These are phyloP conservation scores for Penicillium sp. DNA, from an alignment of 2,329 filamentous ascomycete genomes.

Conservation along the genomic window DNA sequence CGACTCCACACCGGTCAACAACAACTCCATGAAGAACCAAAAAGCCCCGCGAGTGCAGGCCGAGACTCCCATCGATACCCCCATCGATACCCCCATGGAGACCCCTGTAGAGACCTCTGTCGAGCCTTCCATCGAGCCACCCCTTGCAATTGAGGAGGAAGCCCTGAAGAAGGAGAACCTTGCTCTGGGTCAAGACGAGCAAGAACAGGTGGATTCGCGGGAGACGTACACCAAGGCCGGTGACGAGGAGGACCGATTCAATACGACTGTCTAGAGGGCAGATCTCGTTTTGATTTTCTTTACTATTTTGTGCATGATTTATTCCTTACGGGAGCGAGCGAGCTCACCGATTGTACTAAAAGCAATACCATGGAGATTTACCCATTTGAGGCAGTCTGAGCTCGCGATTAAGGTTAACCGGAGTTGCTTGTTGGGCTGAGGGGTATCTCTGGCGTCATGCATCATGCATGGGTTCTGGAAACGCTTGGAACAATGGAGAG, in stretches of 20 bases:
- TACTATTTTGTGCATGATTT: slow-evolving; percentile 9
- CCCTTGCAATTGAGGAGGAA: slow-evolving; percentile 36
- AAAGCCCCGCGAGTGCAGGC: slow-evolving; percentile 9
- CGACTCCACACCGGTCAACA: slow-evolving; percentile 80
- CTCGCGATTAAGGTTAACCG: neutral
- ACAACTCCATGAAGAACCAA: slow-evolving; percentile 47
- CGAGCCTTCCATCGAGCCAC: slow-evolving; percentile 15
- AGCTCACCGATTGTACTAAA: slow-evolving; percentile 22
- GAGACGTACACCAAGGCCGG: slow-evolving; percentile 49
- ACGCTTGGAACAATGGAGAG: neutral
- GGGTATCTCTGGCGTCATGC: neutral
- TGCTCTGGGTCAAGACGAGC: slow-evolving; percentile 43
- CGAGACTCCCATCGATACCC: neutral
- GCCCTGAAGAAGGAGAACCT: slow-evolving; percentile 44
- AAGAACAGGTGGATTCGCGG: slow-evolving; percentile 43
- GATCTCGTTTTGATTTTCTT: neutral
- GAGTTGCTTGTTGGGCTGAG: neutral
- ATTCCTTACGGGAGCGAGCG: neutral
- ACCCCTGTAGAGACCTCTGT: slow-evolving; percentile 8
- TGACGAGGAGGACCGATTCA: slow-evolving; percentile 50
- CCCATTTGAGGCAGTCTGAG: slow-evolving; percentile 3
- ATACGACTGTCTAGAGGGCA: slow-evolving; percentile 48
- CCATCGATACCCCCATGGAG: neutral
- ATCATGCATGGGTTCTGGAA: neutral
- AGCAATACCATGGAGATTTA: slow-evolving; percentile 18